These are phyloP conservation scores for Glycyrrhiza uralensis DNA, from an alignment of 306 rosid genomes.

Conservation along the genomic window DNA sequence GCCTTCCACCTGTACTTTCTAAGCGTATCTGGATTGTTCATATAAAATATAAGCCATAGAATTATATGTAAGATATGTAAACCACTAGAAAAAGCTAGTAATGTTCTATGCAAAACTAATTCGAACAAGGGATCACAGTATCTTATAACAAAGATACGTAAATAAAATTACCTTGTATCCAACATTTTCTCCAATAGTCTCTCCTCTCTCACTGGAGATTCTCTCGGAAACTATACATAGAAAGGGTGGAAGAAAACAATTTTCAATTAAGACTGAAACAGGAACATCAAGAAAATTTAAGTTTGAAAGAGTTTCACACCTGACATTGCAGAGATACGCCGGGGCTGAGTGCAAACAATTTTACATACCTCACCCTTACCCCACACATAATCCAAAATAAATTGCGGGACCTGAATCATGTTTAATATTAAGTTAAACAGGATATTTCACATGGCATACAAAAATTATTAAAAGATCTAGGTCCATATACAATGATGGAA, in stretches of 20 bases:
- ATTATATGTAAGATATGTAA: not conserved
- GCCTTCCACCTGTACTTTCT: slow-evolving; percentile 81
- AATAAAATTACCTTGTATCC: slow-evolving; percentile 84
- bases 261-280: slow-evolving; percentile 10
- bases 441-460: slow-evolving; percentile 22
- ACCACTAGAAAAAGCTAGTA: slow-evolving; percentile 13
- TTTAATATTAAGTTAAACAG: slow-evolving; percentile 13
- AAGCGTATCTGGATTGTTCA: slow-evolving; percentile 71
- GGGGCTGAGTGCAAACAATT: slow-evolving; percentile 92
- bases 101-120: slow-evolving; percentile 3
- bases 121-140: not conserved
- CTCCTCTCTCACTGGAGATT: slow-evolving; percentile 83
- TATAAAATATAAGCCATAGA: slow-evolving; percentile 2
- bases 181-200: slow-evolving; percentile 62
- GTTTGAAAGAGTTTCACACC: slow-evolving; percentile 44
- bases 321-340: slow-evolving; percentile 90
- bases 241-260: slow-evolving; percentile 19
- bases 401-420: slow-evolving; percentile 85
- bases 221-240: slow-evolving; percentile 80
- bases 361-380: slow-evolving; percentile 80
- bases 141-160: slow-evolving; percentile 19
- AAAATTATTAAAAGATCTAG: slow-evolving; percentile 13
- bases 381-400: slow-evolving; percentile 85
- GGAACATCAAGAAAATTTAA: not conserved
- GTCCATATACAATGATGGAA: slow-evolving; percentile 10